Evolutionary conservation across 2,329 filamentous ascomycete genomes (phyloP).

Genomic region (Diaporthe vaccinii): DNA sequence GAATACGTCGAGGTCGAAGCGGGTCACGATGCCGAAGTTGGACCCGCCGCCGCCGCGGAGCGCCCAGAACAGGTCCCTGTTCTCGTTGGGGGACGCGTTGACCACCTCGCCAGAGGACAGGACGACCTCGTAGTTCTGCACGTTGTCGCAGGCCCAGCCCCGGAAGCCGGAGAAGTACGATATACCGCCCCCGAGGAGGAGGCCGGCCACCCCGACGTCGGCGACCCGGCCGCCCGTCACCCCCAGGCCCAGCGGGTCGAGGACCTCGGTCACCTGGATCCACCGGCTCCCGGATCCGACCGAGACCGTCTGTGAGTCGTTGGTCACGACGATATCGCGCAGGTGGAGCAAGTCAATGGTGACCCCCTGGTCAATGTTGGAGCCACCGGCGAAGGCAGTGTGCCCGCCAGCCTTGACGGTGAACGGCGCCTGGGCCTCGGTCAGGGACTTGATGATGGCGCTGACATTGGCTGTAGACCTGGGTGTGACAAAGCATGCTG

Average conservation of each 20-base stretch:
- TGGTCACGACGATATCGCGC: conserved; percentile 46
- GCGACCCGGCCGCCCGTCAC: conserved; percentile 60
- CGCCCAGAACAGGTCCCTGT: conserved; percentile 60
- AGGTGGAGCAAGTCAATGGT: conserved; percentile 24
- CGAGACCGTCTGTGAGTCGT: conserved; percentile 52
- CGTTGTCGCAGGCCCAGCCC: conserved; percentile 63
- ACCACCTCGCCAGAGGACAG: conserved; percentile 60
- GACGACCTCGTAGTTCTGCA: conserved; percentile 61
- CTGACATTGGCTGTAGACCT: conserved; percentile 12
- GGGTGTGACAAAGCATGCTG: conserved; percentile 20
- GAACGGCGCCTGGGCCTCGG: conserved; percentile 37
- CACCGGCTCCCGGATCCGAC: conserved; percentile 61
- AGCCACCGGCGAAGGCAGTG: conserved; percentile 20
- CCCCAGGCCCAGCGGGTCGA: conserved; percentile 56
- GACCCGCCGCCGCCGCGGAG: conserved; percentile 59
- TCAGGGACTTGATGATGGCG: conserved; percentile 9
- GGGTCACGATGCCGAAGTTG: conserved; percentile 56
- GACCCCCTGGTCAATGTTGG: conserved; percentile 26
- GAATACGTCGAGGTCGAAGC: conserved; percentile 49
- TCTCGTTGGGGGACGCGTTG: conserved; percentile 51
- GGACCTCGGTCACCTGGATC: conserved; percentile 55
- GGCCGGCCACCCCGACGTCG: conserved; percentile 59
- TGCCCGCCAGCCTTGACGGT: conserved; percentile 32
- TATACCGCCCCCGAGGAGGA: conserved; percentile 62
- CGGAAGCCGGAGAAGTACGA: conserved; percentile 60